A percentile compares a stretch with the other conserved stretches of the same genome.
Conservation (phyloP, 345 rosid genomes). For the Populus ilicifolia region DNA sequence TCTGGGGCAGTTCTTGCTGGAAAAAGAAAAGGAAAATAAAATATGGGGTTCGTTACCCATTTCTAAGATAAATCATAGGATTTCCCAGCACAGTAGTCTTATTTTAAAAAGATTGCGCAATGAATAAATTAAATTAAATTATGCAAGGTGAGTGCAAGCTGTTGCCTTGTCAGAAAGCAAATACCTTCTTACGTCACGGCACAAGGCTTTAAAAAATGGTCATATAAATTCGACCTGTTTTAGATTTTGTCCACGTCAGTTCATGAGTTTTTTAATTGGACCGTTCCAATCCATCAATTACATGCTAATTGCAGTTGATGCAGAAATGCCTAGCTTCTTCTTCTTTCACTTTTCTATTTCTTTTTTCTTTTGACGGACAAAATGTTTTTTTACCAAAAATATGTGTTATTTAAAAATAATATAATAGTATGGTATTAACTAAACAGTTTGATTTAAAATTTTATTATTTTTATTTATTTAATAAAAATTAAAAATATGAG, state of each 20-base stretch:
- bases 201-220: background rate
- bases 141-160: background rate
- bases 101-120: background rate
- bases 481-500: too few relatives aligned
- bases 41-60: background rate
- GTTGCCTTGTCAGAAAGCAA: background rate
- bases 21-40: too few relatives aligned
- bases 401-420: too few relatives aligned
- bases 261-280: too few relatives aligned
- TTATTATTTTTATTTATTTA: too few relatives aligned
- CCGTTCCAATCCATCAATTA: too few relatives aligned
- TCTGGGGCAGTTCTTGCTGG: background rate
- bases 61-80: background rate
- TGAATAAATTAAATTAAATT: background rate
- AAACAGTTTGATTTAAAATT: too few relatives aligned
- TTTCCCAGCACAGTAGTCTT: background rate
- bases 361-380: background rate
- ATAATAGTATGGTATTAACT: too few relatives aligned
- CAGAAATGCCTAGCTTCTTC: constrained; percentile 1
- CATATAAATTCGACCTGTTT: background rate
- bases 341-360: background rate
- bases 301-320: background rate
- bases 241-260: too few relatives aligned
- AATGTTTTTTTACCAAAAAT: too few relatives aligned
- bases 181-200: background rate